These are phyloP conservation scores for Basidiobolus meristosporus DNA, from an alignment of 371 early-diverging fungal genomes.

Conservation along the genomic window DNA sequence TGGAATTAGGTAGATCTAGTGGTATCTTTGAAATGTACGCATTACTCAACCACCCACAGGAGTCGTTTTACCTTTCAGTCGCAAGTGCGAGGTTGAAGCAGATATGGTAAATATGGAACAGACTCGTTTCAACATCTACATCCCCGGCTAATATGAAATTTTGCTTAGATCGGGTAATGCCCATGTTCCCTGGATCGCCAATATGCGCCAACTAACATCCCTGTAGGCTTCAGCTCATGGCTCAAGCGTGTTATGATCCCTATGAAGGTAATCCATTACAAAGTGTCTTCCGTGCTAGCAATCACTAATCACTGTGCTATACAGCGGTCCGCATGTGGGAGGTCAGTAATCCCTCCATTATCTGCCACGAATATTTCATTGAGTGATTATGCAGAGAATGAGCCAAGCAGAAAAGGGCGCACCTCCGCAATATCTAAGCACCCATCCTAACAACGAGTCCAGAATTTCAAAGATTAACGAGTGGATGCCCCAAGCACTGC, in stretches of 20 bases:
- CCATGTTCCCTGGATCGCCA: not conserved
- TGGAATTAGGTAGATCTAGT: conserved; percentile 8
- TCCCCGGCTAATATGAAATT: not conserved
- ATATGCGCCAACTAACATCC: not conserved
- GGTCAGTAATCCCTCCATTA: not conserved
- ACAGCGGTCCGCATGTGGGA: conserved; percentile 22
- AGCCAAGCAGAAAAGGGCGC: conserved; percentile 7
- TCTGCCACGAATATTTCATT: conserved; percentile 4
- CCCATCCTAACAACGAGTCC: conserved; percentile 65
- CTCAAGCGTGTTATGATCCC: conserved; percentile 86
- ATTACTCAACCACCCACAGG: conserved; percentile 15
- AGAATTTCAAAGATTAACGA: conserved; percentile 45
- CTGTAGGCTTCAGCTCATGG: conserved; percentile 61
- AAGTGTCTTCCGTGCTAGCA: too few relatives aligned
- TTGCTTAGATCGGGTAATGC: not conserved
- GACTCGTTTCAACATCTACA: not conserved
- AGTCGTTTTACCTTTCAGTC: conserved; percentile 60
- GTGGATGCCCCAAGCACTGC: conserved; percentile 48
- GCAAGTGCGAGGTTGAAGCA: conserved; percentile 83
- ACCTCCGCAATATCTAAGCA: conserved; percentile 51
- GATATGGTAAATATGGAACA: conserved; percentile 34
- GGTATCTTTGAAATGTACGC: not conserved
- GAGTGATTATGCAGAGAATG: conserved; percentile 14
- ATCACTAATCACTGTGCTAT: conserved; percentile 15
- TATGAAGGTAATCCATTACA: conserved; percentile 16